phyloP scores from a whole-genome alignment of 441 rosid species.

The Caryocar brasiliense region DNA sequence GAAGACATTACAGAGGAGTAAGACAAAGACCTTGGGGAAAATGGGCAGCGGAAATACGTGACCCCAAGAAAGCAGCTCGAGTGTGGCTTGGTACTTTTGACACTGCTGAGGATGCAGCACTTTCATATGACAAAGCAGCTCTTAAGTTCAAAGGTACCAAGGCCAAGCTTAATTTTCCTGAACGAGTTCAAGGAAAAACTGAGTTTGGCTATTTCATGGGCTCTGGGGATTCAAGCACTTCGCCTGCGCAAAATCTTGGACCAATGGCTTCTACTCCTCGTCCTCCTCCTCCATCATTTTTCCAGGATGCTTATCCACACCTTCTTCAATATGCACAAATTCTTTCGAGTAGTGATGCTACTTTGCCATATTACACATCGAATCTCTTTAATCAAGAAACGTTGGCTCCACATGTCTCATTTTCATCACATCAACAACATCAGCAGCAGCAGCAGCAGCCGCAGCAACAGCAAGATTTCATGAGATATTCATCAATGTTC shows the following conservation, averaged over 20 bases:
- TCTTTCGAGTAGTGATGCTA: conserved; percentile 56
- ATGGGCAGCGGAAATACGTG: conserved; percentile 97
- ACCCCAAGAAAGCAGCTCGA: conserved; percentile 88
- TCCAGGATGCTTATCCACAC: conserved; percentile 42
- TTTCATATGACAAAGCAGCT: conserved; percentile 71
- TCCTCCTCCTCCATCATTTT: conserved; percentile 17
- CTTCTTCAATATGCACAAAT: conserved; percentile 64
- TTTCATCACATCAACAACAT: conserved; percentile 2
- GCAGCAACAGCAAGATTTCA: conserved; percentile 15
- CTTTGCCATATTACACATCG: conserved; percentile 46
- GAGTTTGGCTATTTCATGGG: conserved; percentile 23
- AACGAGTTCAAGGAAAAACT: conserved; percentile 55
- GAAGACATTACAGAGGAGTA: conserved; percentile 82
- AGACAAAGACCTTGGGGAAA: conserved; percentile 98
- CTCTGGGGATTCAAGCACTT: conserved; percentile 3
- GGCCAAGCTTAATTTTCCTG: conserved; percentile 51
- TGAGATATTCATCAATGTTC: conserved; percentile 18
- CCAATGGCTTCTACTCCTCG: conserved; percentile 12
- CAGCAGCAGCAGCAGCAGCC: conserved; percentile 12
- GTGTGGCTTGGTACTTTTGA: conserved; percentile 96
- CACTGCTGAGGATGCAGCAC: conserved; percentile 90
- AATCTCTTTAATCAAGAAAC: conserved; percentile 38
- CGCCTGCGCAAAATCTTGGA: conserved; percentile 15
- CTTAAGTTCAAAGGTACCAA: conserved; percentile 54
- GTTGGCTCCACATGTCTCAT: conserved; percentile 23